Percentiles rank a stretch among this genome's conserved stretches.
These are phyloP conservation scores for Backusella sp. DNA, from an alignment of 192 early-diverging fungal species.

Conservation along the genomic window DNA sequence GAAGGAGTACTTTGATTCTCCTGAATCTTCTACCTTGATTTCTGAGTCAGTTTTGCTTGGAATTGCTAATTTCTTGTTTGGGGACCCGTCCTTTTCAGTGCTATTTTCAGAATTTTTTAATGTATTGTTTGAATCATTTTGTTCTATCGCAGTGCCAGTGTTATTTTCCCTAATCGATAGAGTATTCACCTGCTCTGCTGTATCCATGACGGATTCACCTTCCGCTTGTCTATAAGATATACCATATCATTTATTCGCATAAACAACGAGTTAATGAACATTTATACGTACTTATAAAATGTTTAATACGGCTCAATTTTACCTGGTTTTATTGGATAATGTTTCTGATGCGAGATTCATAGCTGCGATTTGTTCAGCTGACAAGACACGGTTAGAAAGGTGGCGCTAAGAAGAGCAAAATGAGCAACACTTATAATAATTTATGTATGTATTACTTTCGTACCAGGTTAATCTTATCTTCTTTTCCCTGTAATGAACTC, in stretches of 20 bases:
- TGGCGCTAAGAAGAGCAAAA: background rate
- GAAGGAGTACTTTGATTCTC: background rate
- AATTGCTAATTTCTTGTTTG: background rate
- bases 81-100: background rate
- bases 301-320: background rate
- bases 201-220: background rate
- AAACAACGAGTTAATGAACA: background rate
- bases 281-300: background rate
- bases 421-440: background rate
- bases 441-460: background rate
- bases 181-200: background rate
- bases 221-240: background rate
- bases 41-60: background rate
- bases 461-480: background rate
- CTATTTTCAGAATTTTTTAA: background rate
- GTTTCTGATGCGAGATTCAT: constrained; percentile 2
- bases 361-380: constrained; percentile 2
- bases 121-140: background rate
- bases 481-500: background rate
- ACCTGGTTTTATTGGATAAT: background rate
- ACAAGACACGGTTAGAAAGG: background rate
- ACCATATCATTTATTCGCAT: background rate
- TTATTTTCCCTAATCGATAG: background rate
- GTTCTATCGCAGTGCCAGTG: background rate
- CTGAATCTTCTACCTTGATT: background rate